These are phyloP conservation scores for Bremia lactucae DNA, from an alignment of 352 stramenopile genomes.

Conservation along the genomic window DNA sequence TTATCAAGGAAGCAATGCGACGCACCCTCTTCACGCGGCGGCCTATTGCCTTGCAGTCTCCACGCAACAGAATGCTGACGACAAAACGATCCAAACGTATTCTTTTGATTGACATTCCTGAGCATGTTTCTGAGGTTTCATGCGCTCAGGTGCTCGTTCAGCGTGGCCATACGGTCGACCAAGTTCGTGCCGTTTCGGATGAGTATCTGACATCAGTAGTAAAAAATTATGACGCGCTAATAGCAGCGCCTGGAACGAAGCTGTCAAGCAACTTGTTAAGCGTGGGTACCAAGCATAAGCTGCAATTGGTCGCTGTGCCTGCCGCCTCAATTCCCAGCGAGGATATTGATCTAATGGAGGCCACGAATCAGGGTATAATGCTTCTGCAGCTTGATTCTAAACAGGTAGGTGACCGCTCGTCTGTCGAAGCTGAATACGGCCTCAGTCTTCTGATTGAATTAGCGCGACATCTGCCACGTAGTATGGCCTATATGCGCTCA, in stretches of 20 bases:
- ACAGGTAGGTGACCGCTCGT: constrained; percentile 58
- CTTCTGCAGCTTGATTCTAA: constrained; percentile 70
- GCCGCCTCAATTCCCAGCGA: constrained; percentile 46
- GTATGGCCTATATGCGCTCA: constrained; percentile 29
- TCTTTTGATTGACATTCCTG: constrained; percentile 51
- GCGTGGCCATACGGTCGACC: constrained; percentile 52
- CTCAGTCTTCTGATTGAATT: constrained; percentile 58
- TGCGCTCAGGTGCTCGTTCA: constrained; percentile 64
- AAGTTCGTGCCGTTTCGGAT: constrained; percentile 25
- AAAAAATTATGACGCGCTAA: constrained; percentile 47
- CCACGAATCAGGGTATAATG: constrained; percentile 63
- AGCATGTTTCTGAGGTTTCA: constrained; percentile 32
- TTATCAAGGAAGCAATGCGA: too few species aligned
- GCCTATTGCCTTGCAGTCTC: not conserved
- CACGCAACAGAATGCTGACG: constrained; percentile 10
- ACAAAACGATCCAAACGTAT: constrained; percentile 26
- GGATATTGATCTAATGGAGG: constrained; percentile 61
- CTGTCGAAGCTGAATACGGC: constrained; percentile 61
- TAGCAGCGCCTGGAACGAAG: constrained; percentile 40
- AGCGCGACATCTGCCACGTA: constrained; percentile 42
- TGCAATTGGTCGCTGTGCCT: constrained; percentile 49
- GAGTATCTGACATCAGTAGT: constrained; percentile 24
- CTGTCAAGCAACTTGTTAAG: constrained; percentile 35
- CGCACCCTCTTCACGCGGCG: constrained; percentile 8
- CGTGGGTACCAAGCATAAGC: constrained; percentile 26